A percentile compares a stretch with the other conserved stretches of the same genome.
These are phyloP conservation scores for Rhodofomes roseus DNA, from an alignment of 1,284 basidiomycete species.

Conservation along the genomic window DNA sequence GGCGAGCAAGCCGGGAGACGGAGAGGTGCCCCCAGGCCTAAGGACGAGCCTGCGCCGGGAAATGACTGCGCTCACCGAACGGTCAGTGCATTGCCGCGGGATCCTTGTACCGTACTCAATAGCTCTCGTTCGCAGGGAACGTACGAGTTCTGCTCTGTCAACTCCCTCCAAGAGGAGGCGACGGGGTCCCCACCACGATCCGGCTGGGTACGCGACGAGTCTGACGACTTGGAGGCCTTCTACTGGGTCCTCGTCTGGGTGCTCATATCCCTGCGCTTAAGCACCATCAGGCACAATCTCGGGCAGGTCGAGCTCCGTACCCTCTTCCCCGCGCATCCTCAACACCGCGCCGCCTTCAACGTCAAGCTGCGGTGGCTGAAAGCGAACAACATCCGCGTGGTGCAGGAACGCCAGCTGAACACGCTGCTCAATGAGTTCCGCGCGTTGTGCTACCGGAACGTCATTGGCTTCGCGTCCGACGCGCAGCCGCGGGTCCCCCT, in stretches of 20 bases:
- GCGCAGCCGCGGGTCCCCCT: not conserved
- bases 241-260: conserved; percentile 13
- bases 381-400: not conserved
- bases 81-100: not conserved
- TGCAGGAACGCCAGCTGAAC: not conserved
- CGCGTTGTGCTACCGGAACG: not conserved
- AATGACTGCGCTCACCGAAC: not conserved
- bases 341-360: not conserved
- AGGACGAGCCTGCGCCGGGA: conserved; percentile 5
- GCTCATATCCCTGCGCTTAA: not conserved
- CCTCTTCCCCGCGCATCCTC: not conserved
- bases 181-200: not conserved
- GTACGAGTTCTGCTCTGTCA: not conserved
- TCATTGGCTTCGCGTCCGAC: not conserved
- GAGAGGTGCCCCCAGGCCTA: too few relatives aligned
- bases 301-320: not conserved
- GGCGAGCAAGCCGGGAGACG: too few relatives aligned
- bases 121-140: not conserved
- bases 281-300: conserved; percentile 2
- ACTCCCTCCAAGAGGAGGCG: conserved; percentile 8
- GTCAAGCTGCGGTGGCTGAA: not conserved
- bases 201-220: not conserved
- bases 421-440: not conserved
- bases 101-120: not conserved
- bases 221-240: conserved; percentile 13